Evolutionary conservation across 2,329 filamentous ascomycete species (phyloP), one percentile per base, ranked within the genome.

Genomic region (Didymella exigua): DNA sequence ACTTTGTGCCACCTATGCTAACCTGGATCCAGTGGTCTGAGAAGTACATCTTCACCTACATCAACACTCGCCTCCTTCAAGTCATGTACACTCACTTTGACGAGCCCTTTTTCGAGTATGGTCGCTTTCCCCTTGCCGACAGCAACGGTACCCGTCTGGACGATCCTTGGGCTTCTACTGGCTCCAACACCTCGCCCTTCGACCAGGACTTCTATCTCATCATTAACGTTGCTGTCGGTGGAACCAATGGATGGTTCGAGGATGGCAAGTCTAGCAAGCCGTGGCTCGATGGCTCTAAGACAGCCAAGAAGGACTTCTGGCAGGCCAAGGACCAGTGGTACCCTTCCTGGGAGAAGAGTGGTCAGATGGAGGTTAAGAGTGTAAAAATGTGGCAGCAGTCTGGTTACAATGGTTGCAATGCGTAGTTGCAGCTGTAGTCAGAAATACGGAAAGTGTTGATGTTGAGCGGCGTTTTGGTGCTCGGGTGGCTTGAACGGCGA

Each of bases 11-110:
- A 40, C 19, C 41, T 9, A 21, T 13, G 31, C 48, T 62, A 48
- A 66, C 27, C 23, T 40, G 11, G 11, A 21, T 23, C 1, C 29
- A 74, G 76, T 96, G 91, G 91, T 91, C 86, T 46, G 84, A 93
- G 65, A 93, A 93, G 75, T 95, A 96, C 74, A 79, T 95, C 56
- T 96, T 93, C 78, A 93, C 89, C 21, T 96, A 92, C 72, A 82
- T 96, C 78, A 89, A 95, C 80, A 88, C 84, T 40, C 87, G 89
- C 11, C 84, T 96, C 18, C 80, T 92, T 24, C 90, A 93, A 73
- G 89, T 93, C 46, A 82, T 91, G 58, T 96, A 92, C 79, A 87
- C 84, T 63, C 89, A 76, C 73, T 92, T 92, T 68, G 79, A 88
- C 64, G 71, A 84, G 65, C 81, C 84, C 9, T 83, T 92, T 68